These are phyloP conservation scores for Ceratocystis destructans DNA, from an alignment of 2,329 filamentous ascomycete species.

Conservation along the genomic window DNA sequence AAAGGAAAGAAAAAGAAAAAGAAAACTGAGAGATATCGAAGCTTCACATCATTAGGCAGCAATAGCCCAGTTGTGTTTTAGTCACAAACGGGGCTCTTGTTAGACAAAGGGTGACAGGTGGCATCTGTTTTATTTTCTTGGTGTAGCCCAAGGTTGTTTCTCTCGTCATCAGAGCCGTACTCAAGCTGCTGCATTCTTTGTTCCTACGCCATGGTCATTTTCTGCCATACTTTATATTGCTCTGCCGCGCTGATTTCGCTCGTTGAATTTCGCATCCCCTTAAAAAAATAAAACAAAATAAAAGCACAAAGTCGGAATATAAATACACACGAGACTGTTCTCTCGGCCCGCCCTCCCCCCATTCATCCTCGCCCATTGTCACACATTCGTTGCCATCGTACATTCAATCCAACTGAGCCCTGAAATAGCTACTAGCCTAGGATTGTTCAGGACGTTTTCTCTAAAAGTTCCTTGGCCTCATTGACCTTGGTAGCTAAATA, in stretches of 20 bases:
- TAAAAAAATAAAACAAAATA: background rate
- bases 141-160: too few relatives aligned
- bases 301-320: constrained; percentile 5
- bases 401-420: too few relatives aligned
- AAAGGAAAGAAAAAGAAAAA: background rate
- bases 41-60: constrained; percentile 10
- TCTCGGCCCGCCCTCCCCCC: background rate
- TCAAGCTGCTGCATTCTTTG: too few relatives aligned
- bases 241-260: too few relatives aligned
- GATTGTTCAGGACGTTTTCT: constrained; percentile 44
- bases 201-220: too few relatives aligned
- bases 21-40: background rate
- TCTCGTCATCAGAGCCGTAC: too few relatives aligned
- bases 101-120: background rate
- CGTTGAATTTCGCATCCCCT: background rate
- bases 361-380: background rate
- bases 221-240: too few relatives aligned
- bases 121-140: too few relatives aligned
- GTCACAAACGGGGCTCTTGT: background rate
- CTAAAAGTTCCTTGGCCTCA: constrained; percentile 91
- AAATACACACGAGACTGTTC: constrained; percentile 14
- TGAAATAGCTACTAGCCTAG: too few relatives aligned
- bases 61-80: constrained; percentile 13
- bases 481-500: constrained; percentile 97
- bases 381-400: too few relatives aligned